phyloP scores from a whole-genome alignment of 1,284 basidiomycete species.

The Cerrena zonata region DNA sequence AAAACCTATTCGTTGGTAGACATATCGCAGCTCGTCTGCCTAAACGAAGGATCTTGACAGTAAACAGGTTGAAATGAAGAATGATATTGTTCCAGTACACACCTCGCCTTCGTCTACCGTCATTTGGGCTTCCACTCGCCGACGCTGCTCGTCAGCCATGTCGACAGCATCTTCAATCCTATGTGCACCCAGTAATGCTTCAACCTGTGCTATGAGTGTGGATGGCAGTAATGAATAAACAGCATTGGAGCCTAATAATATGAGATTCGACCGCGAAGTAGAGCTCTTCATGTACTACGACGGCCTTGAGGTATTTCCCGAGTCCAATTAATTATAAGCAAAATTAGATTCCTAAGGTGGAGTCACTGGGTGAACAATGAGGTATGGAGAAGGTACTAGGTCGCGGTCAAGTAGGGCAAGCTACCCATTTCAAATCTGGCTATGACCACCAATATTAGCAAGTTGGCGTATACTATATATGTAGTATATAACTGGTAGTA shows the following conservation, averaged over 20 bases:
- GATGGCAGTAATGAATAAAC: slow-evolving; percentile 67
- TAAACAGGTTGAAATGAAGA: background rate
- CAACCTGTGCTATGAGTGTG: slow-evolving; percentile 68
- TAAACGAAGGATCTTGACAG: slow-evolving; percentile 18
- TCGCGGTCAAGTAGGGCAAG: no score
- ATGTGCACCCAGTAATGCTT: slow-evolving; percentile 62
- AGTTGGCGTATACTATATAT: no score
- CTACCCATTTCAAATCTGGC: no score
- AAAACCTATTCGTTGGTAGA: slow-evolving; percentile 74
- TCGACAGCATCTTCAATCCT: slow-evolving; percentile 59
- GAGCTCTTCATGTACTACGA: slow-evolving; percentile 16
- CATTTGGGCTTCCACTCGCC: slow-evolving; percentile 47
- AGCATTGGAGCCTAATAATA: slow-evolving; percentile 58
- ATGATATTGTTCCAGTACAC: slow-evolving; percentile 12
- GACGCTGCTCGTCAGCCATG: slow-evolving; percentile 55
- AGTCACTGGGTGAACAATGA: no score
- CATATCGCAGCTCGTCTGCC: slow-evolving; percentile 65
- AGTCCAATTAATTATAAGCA: no score
- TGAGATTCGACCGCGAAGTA: slow-evolving; percentile 49
- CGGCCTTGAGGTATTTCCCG: no score
- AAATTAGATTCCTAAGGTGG: no score
- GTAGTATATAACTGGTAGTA: no score
- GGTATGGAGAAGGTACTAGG: no score
- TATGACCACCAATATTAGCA: no score
- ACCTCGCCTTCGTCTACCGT: slow-evolving; percentile 51